Evolutionary conservation across 1,139 yeast species (phyloP), one percentile per base, ranked within the genome.

Genomic region (Saccharomyces pastorianus): DNA sequence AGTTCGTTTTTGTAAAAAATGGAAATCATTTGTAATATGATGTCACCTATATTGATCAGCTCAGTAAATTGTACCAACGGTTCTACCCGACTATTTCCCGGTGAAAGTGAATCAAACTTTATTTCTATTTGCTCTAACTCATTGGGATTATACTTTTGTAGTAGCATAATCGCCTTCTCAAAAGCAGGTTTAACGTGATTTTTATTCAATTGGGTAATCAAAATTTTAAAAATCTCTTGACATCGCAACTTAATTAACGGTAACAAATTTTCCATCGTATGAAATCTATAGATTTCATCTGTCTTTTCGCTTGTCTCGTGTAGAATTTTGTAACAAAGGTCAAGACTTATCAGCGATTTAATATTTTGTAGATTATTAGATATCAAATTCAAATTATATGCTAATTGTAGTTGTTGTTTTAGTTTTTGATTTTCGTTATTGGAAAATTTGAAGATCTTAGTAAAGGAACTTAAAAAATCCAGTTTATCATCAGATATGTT

Each of bases 1-100:
- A 93, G 76, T 66, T 93, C 98, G 66, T 88, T 93, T 61, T 88
- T 86, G 70, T 89, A 91, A 64, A 93, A 93, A 1, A 90, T 89
- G 56, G 88, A 93, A 48, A 90, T 74, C 96, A 93, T 89, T 67
- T 91, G 98, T 64, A 89, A 86, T 31, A 93, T 88, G 58, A 91
- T 74, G 68, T 93, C 99, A 6, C 96, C 98, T 61, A 89, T 84
- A 63, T 91, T 93, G 47, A 93, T 95, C 58, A 93, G 76, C 66
- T 91, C 97, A 20, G 95, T 87, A 65, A 93, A 93, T 53, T 88
- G 80, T 0, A 88, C 87, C 52, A 93, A 75, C 0, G 99, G 98
- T 60, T 87, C 95, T 8, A 88, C 87, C 25, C 13, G 59, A 56
- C 23, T 54, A 51, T 25, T 51, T 42, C 6, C 27, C 4, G 42